Base-by-base conservation (phyloP, 192 early-diverging fungal genomes). In the Rhizophagus clarus region DNA sequence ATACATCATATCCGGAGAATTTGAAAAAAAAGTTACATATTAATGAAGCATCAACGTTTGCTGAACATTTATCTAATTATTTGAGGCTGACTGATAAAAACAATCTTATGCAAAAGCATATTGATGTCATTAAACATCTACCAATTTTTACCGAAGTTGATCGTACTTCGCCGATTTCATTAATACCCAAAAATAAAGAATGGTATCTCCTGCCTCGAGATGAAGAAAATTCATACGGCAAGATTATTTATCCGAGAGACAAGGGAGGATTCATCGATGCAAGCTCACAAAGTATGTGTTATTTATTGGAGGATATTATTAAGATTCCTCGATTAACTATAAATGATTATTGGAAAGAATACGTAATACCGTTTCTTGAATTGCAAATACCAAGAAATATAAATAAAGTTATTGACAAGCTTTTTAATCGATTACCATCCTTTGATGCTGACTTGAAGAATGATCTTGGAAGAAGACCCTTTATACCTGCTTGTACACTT, bases 51-150 rank as follows among this genome's bases (percentile, higher is more conserved):
- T 22, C 1, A 17, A 20, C 4, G 2, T 3, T 70, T 17, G 34
- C 42, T n/a, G 68, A 70, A 9, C 22, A 70, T 70, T 70, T 70
- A 10, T 40, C 31, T 40, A 22, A 9, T 70, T 22, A 70, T 22
- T 70, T 37, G 9, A 15, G 22, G 7, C 22, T 22, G 40, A 14
- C 17, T 40, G n/a, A 37, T n/a, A 67, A 14, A 15, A 0, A 0
- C 34, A 6, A 34, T 6, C 9, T 20, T 8, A 5, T 5, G 17
- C 49, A 14, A 20, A 5, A 37, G 7, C 1, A 9, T 1, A 70
- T 72, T 47, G 40, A 47, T 7, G 40, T 72, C 10, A 47, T 72
- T 14, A 72, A 72, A 49, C n/a, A 72, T 72, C 70, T 72, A 29
- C 45, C 70, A 15, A 72, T 72, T n/a, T 72, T 47, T 72, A 72